Evolutionary conservation across 345 rosid genomes (phyloP).

Genomic region (Atalantia buxifolia): DNA sequence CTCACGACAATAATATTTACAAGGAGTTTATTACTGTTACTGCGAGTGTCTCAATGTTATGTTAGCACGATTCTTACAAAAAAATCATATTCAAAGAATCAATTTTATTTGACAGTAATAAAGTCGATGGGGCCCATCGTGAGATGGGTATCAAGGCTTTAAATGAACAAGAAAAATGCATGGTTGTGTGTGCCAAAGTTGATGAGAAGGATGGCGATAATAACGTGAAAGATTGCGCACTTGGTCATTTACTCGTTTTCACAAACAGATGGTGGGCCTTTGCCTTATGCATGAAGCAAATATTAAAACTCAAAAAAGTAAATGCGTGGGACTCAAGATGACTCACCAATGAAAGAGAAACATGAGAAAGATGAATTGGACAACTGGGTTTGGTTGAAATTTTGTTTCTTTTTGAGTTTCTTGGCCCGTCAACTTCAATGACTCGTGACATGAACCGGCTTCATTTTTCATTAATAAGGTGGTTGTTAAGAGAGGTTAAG

Average conservation of each 20-base stretch:
- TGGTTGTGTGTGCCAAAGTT: background rate
- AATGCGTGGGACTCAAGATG: background rate
- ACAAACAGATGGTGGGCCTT: background rate
- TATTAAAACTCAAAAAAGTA: background rate
- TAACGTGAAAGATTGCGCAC: background rate
- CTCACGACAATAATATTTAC: too few species aligned
- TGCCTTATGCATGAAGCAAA: background rate
- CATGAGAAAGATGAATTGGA: background rate
- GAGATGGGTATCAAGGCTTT: background rate
- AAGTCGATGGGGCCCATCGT: background rate
- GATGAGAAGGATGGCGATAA: background rate
- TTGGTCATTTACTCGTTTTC: background rate
- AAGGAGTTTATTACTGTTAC: too few species aligned
- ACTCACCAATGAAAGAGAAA: background rate
- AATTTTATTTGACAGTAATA: background rate
- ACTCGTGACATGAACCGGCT: background rate
- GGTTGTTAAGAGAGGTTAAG: constrained; percentile 4
- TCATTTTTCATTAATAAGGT: background rate
- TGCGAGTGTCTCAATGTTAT: too few species aligned
- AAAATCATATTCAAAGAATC: background rate
- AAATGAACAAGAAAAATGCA: background rate
- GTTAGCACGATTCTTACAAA: too few species aligned
- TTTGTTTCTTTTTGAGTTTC: background rate
- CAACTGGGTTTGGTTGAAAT: background rate
- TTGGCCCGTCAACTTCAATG: background rate